Base-by-base conservation (phyloP, 345 rosid genomes). In the Lumnitzera littorea region DNA sequence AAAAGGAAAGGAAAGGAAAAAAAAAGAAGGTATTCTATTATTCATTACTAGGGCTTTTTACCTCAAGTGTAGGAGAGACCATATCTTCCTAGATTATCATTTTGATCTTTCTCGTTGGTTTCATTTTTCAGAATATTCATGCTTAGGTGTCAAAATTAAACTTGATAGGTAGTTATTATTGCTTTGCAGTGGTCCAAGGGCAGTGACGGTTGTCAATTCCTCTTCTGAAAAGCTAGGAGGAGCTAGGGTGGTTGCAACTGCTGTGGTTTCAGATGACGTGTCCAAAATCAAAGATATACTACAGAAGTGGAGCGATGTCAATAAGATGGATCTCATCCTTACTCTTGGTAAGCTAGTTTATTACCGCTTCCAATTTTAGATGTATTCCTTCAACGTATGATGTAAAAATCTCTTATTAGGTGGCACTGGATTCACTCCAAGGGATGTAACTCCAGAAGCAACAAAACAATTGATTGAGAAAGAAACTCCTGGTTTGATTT, bases 391-490 rank as follows among this genome's bases (percentile, higher is more conserved):
- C 43, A 23, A 57, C 24, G 55, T 31, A 62, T 13, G 17, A 23
- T 46, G 15, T 65, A 16, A 14, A 58, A 72, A 56, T 70, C 53
- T 62, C 68, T 49, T 23, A 63, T 61, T 51, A 94, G 95, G 99
- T 59, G 97, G 99, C 62, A 94, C 96, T 64, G 99, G 96, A 72
- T 94, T 78, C 72, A 84, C 88, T 17, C 96, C 97, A 2, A 88
- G 99, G 79, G 97, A 88, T 68, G 91, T 94, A 72, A 88, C 97
- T 62, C 99, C 96, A 61, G 96, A 92, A 81, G 96, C 96, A 72
- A 87, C 96, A 14, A 90, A 94, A 68, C 70, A 78, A 72, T 52
- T 90, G 78, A 90, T 90, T 65, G 73, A 88, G 84, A 88, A 74
- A 72, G 95, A 88, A 84, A 79, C 97, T 57, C 99, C 91, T 1